Percentiles rank a stretch among this genome's conserved stretches.
These are phyloP conservation scores for Sporothrix protearum DNA, from an alignment of 2,329 filamentous ascomycete genomes.

Conservation along the genomic window DNA sequence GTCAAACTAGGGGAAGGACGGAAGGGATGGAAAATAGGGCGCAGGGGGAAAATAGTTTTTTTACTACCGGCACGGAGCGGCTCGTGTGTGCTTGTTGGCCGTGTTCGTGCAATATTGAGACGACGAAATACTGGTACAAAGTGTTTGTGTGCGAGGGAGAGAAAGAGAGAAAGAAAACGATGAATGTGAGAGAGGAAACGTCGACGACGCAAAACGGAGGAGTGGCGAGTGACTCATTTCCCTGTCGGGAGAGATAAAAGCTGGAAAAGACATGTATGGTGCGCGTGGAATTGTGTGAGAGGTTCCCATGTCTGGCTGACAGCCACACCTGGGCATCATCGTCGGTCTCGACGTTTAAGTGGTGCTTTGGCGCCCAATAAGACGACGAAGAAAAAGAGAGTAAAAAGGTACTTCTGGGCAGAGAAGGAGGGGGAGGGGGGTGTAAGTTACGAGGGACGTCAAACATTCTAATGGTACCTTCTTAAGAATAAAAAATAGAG, in stretches of 20 bases:
- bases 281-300: background rate
- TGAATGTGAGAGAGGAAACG: background rate
- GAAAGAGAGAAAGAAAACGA: background rate
- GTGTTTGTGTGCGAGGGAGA: background rate
- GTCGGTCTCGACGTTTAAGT: background rate
- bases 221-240: slow-evolving; percentile 18
- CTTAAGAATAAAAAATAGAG: background rate
- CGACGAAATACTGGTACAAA: background rate
- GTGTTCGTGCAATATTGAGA: background rate
- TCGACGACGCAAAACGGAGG: background rate
- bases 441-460: background rate
- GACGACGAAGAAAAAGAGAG: background rate
- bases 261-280: background rate
- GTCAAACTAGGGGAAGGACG: background rate
- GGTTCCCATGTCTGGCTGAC: background rate
- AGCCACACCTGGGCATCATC: background rate
- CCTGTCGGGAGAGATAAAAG: background rate
- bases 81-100: too few species aligned
- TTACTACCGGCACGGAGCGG: slow-evolving; percentile 11
- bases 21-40: slow-evolving; percentile 9
- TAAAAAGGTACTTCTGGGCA: background rate
- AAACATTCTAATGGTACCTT: background rate
- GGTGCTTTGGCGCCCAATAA: background rate
- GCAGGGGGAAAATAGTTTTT: background rate
- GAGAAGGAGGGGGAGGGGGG: background rate